These are phyloP conservation scores for Linum usitatissimum DNA, from an alignment of 345 rosid species.

Conservation along the genomic window DNA sequence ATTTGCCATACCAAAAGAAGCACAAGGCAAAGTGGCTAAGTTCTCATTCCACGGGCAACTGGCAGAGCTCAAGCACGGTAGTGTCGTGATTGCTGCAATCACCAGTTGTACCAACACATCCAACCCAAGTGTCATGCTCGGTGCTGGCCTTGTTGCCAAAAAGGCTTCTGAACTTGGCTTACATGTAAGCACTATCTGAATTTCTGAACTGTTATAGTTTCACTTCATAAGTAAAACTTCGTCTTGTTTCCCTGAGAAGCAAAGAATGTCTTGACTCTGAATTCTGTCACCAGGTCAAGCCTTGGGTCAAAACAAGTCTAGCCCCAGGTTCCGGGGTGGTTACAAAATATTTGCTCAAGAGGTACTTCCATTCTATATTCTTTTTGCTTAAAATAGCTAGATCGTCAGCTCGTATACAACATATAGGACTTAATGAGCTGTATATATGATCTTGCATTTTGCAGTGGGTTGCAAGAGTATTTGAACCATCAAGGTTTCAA, in stretches of 20 bases:
- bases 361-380: constrained; percentile 29
- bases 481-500: constrained; percentile 84
- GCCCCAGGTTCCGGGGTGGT: constrained; percentile 99
- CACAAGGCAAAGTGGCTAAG: constrained; percentile 56
- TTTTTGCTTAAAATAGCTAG: background rate
- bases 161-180: constrained; percentile 92
- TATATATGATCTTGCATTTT: constrained; percentile 4
- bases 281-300: constrained; percentile 58
- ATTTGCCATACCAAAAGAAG: constrained; percentile 84
- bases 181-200: constrained; percentile 38
- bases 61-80: constrained; percentile 92
- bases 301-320: constrained; percentile 98
- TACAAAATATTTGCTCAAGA: constrained; percentile 70
- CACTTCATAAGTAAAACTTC: background rate
- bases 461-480: constrained; percentile 88
- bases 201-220: no score
- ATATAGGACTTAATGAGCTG: background rate
- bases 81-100: constrained; percentile 98
- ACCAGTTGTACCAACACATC: constrained; percentile 98
- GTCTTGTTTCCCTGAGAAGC: background rate
- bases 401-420: background rate
- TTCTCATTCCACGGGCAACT: constrained; percentile 79
- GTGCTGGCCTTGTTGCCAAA: constrained; percentile 96
- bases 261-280: background rate
- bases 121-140: constrained; percentile 98